Evolutionary conservation across 257 asterid species (phyloP).

Genomic region (Nicotiana undulata): DNA sequence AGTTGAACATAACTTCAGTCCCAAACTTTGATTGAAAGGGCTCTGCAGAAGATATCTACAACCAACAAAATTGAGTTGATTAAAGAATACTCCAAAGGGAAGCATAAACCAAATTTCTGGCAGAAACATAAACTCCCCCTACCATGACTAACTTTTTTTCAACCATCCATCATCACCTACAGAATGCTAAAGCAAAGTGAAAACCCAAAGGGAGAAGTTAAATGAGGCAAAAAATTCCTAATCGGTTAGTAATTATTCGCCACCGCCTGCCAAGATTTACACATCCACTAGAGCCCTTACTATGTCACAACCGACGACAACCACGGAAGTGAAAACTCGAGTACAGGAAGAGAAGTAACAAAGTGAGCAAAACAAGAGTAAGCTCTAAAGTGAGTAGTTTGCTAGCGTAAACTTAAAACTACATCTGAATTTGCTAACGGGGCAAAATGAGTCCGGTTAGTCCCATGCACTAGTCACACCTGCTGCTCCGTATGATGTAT

Average conservation of each 20-base stretch:
- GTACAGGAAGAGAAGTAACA: background rate
- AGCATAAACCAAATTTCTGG: conserved; percentile 19
- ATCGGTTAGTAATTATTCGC: conserved; percentile 27
- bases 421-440: conserved; percentile 4
- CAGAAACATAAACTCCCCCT: conserved; percentile 26
- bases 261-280: background rate
- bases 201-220: conserved; percentile 11
- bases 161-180: conserved; percentile 8
- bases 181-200: conserved; percentile 6
- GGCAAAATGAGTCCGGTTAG: conserved; percentile 17
- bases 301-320: background rate
- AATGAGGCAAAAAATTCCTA: conserved; percentile 21
- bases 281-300: background rate
- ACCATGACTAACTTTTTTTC: conserved; percentile 9
- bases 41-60: conserved; percentile 22
- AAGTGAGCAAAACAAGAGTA: background rate
- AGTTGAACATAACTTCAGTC: conserved; percentile 1
- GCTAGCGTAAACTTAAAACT: conserved; percentile 4
- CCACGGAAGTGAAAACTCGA: background rate
- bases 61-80: conserved; percentile 25
- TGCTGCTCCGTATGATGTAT: conserved; percentile 50
- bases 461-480: conserved; percentile 80
- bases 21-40: conserved; percentile 12
- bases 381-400: conserved; percentile 10
- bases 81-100: conserved; percentile 17